A percentile compares a stretch with the other conserved stretches of the same genome.
phyloP scores from a whole-genome alignment of 2,329 filamentous ascomycete genomes.

The Aspergillus sp. region DNA sequence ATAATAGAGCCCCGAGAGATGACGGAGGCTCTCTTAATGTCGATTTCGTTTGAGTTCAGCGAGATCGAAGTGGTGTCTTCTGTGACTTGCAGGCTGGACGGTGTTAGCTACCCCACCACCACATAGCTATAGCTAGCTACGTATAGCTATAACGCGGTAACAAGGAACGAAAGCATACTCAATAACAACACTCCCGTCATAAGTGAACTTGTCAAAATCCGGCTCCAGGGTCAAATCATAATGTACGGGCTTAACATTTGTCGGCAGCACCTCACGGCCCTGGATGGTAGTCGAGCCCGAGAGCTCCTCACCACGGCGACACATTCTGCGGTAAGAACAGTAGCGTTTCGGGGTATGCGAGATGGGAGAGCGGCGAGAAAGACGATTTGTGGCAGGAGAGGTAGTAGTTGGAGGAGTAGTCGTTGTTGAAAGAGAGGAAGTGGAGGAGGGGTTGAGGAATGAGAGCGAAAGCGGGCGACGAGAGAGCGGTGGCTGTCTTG shows the following conservation, averaged over 20 bases:
- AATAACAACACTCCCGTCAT: conserved; percentile 75
- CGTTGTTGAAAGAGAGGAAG: conserved; percentile 18
- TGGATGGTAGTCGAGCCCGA: conserved; percentile 54
- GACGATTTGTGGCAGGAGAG: conserved; percentile 13
- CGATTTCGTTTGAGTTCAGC: conserved; percentile 79
- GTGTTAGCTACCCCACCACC: conserved; percentile 7
- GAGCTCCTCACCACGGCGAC: conserved; percentile 53
- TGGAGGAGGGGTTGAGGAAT: conserved; percentile 16
- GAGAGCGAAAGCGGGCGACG: conserved; percentile 1
- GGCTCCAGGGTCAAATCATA: conserved; percentile 91
- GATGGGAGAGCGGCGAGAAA: conserved; percentile 18
- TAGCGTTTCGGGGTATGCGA: conserved; percentile 43
- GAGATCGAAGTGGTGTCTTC: conserved; percentile 80
- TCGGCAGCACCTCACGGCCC: conserved; percentile 77
- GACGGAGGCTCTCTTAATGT: conserved; percentile 69
- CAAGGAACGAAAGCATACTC: conserved; percentile 48
- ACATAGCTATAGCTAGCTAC: background rate
- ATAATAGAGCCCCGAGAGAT: conserved; percentile 49
- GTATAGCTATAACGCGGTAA: background rate
- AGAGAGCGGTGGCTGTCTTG: conserved; percentile 28
- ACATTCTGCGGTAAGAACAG: conserved; percentile 70
- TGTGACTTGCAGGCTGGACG: conserved; percentile 63
- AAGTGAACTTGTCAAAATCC: conserved; percentile 79
- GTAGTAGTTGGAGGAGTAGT: conserved; percentile 17
- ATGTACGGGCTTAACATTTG: conserved; percentile 85